Conservation (phyloP, 495 filamentous ascomycete species). For the Articulospora tetracladia region DNA sequence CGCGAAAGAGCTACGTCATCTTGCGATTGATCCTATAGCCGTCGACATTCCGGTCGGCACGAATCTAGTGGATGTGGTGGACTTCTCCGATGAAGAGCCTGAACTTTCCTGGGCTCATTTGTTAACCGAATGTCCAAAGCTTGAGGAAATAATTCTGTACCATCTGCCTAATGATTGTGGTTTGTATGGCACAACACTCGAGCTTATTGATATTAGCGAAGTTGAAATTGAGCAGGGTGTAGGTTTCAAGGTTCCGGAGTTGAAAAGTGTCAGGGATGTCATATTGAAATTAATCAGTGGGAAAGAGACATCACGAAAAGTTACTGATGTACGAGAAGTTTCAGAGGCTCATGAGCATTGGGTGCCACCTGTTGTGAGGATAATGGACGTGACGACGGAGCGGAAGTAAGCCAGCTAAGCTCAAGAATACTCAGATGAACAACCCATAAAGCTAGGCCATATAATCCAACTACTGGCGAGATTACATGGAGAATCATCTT, state of each 20-base stretch:
- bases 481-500: too few relatives aligned
- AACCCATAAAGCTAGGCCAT: too few relatives aligned
- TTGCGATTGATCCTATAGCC: slow-evolving; percentile 3
- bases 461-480: too few relatives aligned
- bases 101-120: slow-evolving; percentile 1
- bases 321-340: background rate
- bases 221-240: slow-evolving; percentile 3
- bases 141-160: slow-evolving; percentile 4
- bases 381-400: background rate
- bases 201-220: background rate
- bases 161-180: background rate
- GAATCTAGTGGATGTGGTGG: background rate
- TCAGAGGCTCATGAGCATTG: background rate
- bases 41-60: background rate
- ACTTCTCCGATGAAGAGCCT: background rate
- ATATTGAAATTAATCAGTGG: background rate
- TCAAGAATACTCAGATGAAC: background rate
- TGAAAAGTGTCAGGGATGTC: background rate
- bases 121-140: slow-evolving; percentile 3
- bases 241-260: background rate
- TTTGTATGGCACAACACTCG: background rate
- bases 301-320: background rate
- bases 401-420: background rate
- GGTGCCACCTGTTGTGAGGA: background rate
- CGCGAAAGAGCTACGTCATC: background rate